Base-by-base conservation (phyloP, 306 rosid genomes). In the Vicia villosa region DNA sequence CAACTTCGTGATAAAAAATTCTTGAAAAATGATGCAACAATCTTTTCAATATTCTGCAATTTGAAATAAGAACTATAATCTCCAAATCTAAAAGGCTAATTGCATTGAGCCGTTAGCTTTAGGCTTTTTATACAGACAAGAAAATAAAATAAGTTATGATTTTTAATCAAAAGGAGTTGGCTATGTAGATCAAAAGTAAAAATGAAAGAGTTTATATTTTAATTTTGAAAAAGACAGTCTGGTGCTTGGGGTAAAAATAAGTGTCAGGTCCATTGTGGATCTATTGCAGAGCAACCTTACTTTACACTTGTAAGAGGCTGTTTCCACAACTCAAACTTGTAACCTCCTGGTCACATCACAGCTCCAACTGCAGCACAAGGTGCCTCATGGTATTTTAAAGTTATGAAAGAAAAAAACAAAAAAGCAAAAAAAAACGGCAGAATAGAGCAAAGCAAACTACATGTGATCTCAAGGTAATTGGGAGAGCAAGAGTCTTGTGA, bases 11-110 rank as follows among this genome's bases (percentile, higher is more conserved):
- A 16, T 54, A 22, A 54, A 21, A 21, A 10, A 30, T 22, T 59
- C 50, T 75, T 15, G 16, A 58, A 58, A 74, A 19, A 32, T 45
- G 4, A 32, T 45, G 4, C 20, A 45, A 28, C 47, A 26, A 4
- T 62, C 20, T 73, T 55, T 41, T 57, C 28, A n/a, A 22, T 30
- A 56, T 47, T 7, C 34, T 15, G 30, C 28, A 13, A 59, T 21
- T 24, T 11, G 37, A 75, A 32, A 32, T 45, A 16, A 55, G 73
- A 57, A 68, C 43, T 10, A 68, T 32, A 21, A 21, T n/a, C 69
- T 58, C 46, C 69, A 58, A 47, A 58, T 67, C 26, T 6, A 46
- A 30, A 36, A 38, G 24, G 60, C 60, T 51, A 51, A 20, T 1
- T 19, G 26, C 43, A 75, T 34, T 9, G 5, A 37, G 51, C 72